A percentile compares a stretch with the other conserved stretches of the same genome.
phyloP scores from a whole-genome alignment of 768 basidiomycete species.

The Roridomyces roridus region DNA sequence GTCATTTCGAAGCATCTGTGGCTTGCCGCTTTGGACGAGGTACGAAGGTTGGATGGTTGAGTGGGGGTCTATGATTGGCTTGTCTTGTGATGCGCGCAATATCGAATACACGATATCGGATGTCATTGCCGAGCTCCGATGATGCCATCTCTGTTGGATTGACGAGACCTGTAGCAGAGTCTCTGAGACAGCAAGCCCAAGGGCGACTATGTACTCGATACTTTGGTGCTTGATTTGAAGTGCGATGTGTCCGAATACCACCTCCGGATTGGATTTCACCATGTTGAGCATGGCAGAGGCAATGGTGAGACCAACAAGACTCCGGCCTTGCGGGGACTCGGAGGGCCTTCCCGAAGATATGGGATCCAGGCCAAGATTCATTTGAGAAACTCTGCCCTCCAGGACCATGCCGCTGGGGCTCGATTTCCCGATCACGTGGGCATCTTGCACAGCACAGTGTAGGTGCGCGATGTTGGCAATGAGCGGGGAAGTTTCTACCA shows the following conservation, averaged over 20 bases:
- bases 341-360: neutral
- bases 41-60: slow-evolving; percentile 87
- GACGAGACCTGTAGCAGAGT: slow-evolving; percentile 30
- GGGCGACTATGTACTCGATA: slow-evolving; percentile 47
- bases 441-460: neutral
- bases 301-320: slow-evolving; percentile 5
- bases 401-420: neutral
- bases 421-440: slow-evolving; percentile 7
- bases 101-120: slow-evolving; percentile 52
- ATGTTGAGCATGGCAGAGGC: neutral
- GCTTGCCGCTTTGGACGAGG: slow-evolving; percentile 76
- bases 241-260: slow-evolving; percentile 2
- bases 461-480: slow-evolving; percentile 6
- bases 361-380: slow-evolving; percentile 3
- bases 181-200: slow-evolving; percentile 35
- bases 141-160: slow-evolving; percentile 35
- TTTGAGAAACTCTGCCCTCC: slow-evolving; percentile 5
- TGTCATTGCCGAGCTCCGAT: slow-evolving; percentile 36
- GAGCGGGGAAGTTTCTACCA: slow-evolving; percentile 31
- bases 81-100: slow-evolving; percentile 55
- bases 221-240: slow-evolving; percentile 46
- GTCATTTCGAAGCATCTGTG: slow-evolving; percentile 71
- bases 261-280: slow-evolving; percentile 5
- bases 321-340: neutral
- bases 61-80: slow-evolving; percentile 70